Base-by-base conservation (phyloP, 805 yeast genomes). In the Lachancea thermotolerans region DNA sequence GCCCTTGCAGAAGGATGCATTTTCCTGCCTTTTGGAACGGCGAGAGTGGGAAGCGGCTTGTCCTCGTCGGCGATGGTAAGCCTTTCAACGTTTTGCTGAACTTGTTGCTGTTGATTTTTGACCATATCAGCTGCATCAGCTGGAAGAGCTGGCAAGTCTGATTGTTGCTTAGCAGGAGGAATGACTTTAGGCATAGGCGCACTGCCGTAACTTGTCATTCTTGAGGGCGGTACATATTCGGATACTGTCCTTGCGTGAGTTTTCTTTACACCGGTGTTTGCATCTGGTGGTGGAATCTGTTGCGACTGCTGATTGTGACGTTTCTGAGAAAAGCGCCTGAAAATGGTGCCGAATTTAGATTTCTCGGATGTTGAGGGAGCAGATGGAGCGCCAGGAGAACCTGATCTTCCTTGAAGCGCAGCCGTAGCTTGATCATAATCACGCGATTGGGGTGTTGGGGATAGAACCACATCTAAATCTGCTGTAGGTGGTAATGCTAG, bases 1-100 rank as follows among this genome's bases (percentile, higher is more conserved):
- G 95, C 95, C 56, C 95, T 77, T 0, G 95, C 95, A 11, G 88
- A 79, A 32, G 95, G 95, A 62, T 86, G 95, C 47, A 58, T 62
- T 50, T 64, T 70, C 32, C 65, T 62, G 8, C 65, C 64, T 21
- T 57, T 58, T 7, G 60, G 55, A 1, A 57, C 45, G 37, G 49
- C 52, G 14, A 48, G 46, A 21, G 49, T 56, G 15, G 61, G 59
- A 15, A 60, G 41, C 11, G 60, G 59, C 34, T 50, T 52, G 33
- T 50, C 52, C 33, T 52, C 60, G 33, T 49, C 53, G 17, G 46
- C 44, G 4, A 53, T 44, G 8, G 49, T 47, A 14, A 59, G 38
- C 30, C 49, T 51, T 10, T 48, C 50, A 49, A 58, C 47, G 36
- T 53, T 56, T 33, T 54, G 49, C 34, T 49, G 56, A 8, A 49